phyloP scores from a whole-genome alignment of 495 filamentous ascomycete genomes.

The Achaetomiella virescens region DNA sequence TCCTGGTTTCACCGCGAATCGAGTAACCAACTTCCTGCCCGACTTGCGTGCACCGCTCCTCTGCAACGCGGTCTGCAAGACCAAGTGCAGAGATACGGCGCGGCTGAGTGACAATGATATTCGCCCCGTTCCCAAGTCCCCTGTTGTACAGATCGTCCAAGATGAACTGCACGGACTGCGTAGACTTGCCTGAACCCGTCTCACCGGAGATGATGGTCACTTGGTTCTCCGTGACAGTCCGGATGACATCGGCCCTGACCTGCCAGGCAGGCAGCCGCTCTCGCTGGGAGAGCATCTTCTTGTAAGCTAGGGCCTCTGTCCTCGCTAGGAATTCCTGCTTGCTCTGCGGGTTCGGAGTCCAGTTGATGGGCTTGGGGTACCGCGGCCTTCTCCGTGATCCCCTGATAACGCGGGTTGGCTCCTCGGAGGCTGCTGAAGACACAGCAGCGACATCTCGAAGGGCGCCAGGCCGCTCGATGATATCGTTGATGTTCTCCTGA shows the following conservation, averaged over 20 bases:
- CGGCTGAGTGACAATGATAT: slow-evolving; percentile 94
- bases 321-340: slow-evolving; percentile 43
- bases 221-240: slow-evolving; percentile 65
- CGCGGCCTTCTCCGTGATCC: slow-evolving; percentile 37
- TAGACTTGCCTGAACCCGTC: slow-evolving; percentile 95
- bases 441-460: slow-evolving; percentile 75
- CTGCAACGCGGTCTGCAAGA: slow-evolving; percentile 87
- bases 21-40: slow-evolving; percentile 89
- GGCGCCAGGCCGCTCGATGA: slow-evolving; percentile 75
- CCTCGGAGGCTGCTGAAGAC: slow-evolving; percentile 51
- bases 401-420: slow-evolving; percentile 25
- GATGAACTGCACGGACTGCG: slow-evolving; percentile 93
- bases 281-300: slow-evolving; percentile 63
- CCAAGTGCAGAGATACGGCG: slow-evolving; percentile 91
- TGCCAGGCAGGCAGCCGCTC: slow-evolving; percentile 82
- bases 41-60: slow-evolving; percentile 75
- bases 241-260: slow-evolving; percentile 66
- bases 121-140: slow-evolving; percentile 68
- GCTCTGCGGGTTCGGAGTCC: slow-evolving; percentile 34
- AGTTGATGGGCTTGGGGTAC: slow-evolving; percentile 47
- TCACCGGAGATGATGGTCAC: slow-evolving; percentile 96
- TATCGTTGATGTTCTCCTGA: slow-evolving; percentile 65
- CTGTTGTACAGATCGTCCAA: slow-evolving; percentile 82
- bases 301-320: slow-evolving; percentile 50
- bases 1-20: slow-evolving; percentile 87